phyloP scores from a whole-genome alignment of 1,139 yeast species.

The Suhomyces bokatorum region DNA sequence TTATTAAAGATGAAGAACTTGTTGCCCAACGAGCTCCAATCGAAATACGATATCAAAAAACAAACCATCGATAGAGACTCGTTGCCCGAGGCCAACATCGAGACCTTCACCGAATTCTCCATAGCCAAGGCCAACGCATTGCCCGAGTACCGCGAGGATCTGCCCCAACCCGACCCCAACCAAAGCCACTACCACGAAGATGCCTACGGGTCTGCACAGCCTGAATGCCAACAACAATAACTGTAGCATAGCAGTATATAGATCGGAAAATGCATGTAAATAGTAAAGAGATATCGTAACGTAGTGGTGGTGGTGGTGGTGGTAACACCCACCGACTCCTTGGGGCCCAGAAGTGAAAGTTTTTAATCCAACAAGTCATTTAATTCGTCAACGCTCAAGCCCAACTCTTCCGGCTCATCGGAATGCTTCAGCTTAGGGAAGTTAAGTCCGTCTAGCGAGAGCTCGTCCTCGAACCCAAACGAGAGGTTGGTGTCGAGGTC shows the following conservation, averaged over 20 bases:
- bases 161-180: slow-evolving; percentile 18
- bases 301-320: no score
- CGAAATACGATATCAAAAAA: slow-evolving; percentile 23
- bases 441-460: slow-evolving; percentile 5
- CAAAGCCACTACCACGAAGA: slow-evolving; percentile 13
- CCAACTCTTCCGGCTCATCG: slow-evolving; percentile 19
- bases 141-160: slow-evolving; percentile 38
- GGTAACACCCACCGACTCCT: neutral
- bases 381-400: slow-evolving; percentile 38
- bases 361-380: slow-evolving; percentile 39
- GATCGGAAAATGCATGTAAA: slow-evolving; percentile 13
- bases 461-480: slow-evolving; percentile 16
- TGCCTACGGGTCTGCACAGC: slow-evolving; percentile 25
- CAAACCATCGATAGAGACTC: slow-evolving; percentile 30
- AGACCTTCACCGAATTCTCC: slow-evolving; percentile 43
- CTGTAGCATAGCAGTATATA: slow-evolving; percentile 2
- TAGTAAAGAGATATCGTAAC: slow-evolving; percentile 13
- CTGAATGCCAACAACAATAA: slow-evolving; percentile 48
- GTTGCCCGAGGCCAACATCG: slow-evolving; percentile 40
- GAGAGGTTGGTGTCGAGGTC: slow-evolving; percentile 18
- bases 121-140: slow-evolving; percentile 31
- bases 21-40: slow-evolving; percentile 47
- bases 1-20: slow-evolving; percentile 51
- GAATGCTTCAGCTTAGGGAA: slow-evolving; percentile 2
- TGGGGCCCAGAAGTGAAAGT: neutral